These are phyloP conservation scores for Pneumocystis canis DNA, from an alignment of 1,139 yeast species.

Conservation along the genomic window DNA sequence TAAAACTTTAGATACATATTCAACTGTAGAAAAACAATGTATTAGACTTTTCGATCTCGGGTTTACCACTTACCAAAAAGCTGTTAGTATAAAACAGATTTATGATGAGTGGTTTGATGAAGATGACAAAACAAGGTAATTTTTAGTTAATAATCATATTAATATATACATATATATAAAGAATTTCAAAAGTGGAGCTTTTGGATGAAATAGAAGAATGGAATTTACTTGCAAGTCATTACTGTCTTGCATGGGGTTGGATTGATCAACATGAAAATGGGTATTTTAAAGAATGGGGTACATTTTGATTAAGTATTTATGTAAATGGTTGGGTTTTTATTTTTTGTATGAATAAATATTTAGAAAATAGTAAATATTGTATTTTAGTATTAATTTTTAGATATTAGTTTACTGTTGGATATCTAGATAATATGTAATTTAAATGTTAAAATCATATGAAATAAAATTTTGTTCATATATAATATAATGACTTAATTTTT, in stretches of 20 bases:
- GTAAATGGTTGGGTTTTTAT: background rate
- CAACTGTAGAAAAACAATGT: conserved; percentile 36
- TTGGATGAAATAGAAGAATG: conserved; percentile 87
- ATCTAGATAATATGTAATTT: background rate
- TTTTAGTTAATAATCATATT: background rate
- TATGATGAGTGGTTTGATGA: conserved; percentile 42
- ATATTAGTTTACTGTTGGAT: background rate
- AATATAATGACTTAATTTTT: background rate
- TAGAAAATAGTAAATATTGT: background rate
- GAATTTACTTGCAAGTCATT: conserved; percentile 57
- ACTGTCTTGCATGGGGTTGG: conserved; percentile 37
- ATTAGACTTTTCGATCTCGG: conserved; percentile 22
- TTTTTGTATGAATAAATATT: background rate
- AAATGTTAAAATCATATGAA: background rate
- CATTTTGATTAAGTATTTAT: background rate
- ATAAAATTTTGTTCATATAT: background rate
- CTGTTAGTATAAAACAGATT: conserved; percentile 46
- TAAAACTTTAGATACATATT: conserved; percentile 42
- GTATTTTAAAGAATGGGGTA: background rate
- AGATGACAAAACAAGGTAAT: conserved; percentile 39
- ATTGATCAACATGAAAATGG: background rate
- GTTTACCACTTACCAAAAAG: conserved; percentile 19
- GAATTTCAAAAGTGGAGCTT: conserved; percentile 41
- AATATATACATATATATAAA: background rate
- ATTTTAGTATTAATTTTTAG: background rate